Base-by-base conservation (phyloP, 495 filamentous ascomycete species). In the Podospora comata region DNA sequence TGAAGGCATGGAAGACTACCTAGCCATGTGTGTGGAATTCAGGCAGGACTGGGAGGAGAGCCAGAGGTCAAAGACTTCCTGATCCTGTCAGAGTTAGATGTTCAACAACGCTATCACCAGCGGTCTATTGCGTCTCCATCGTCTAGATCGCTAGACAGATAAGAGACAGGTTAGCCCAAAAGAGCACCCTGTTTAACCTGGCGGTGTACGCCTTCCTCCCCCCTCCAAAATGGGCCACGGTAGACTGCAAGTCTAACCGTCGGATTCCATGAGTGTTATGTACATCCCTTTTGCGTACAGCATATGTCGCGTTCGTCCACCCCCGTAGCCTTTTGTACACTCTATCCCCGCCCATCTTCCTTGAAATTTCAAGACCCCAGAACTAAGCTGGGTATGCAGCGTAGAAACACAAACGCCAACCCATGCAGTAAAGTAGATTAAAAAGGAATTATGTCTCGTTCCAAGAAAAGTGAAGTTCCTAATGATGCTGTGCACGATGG, bases 351-450 rank as follows among this genome's bases (percentile, higher is more conserved):
- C 9, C 39, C 15, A 6, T 48, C 0, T 48, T 48, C 39, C 13
- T 48, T 23, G 23, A 11, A 48, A 48, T 11, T 7, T 48, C 39
- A 54, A 66, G 34, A 60, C n/a, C 55, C 27, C 64, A 20, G 26
- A 72, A 72, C 56, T 64, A 58, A 67, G 59, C 16, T 61, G 59
- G n/a, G n/a, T n/a, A 61, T 61, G 59, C 59, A 28, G n/a, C 57
- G 39, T 58, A 62, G 54, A 66, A 65, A 44, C 63, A 39, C 60
- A 64, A 67, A 65, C 71, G 68, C 71, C 68, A 27, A 66, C 34
- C 61, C 65, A 73, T 72, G 71, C 68, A 68, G 56, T 57, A 16
- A 60, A 57, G 61, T 39, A 53, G n/a, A 66, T 63, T 64, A 61
- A 73, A 61, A 64, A 70, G 58, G 59, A 61, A 66, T 68, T 65